Conservation (phyloP, 306 rosid genomes). For the Sindora glabra region DNA sequence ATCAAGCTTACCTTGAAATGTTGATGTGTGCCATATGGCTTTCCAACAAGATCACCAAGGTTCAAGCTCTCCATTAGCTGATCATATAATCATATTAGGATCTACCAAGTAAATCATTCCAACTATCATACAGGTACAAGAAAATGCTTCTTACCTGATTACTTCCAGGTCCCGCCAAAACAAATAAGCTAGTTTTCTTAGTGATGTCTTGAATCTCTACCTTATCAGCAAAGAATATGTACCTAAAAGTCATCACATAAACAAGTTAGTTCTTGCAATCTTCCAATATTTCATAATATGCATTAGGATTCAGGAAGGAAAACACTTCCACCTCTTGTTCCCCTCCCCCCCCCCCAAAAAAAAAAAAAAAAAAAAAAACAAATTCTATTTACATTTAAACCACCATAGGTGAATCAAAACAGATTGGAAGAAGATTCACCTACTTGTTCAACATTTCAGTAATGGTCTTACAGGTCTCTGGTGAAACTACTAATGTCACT, state of each 20-base stretch:
- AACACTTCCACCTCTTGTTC: background rate
- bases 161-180: slow-evolving; percentile 84
- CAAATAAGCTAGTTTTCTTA: slow-evolving; percentile 71
- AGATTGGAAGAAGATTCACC: slow-evolving; percentile 23
- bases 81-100: slow-evolving; percentile 19
- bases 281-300: slow-evolving; percentile 7
- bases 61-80: slow-evolving; percentile 77
- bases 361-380: too few relatives aligned
- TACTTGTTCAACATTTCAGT: slow-evolving; percentile 75
- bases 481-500: slow-evolving; percentile 56
- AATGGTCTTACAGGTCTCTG: slow-evolving; percentile 51
- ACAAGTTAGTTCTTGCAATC: slow-evolving; percentile 6
- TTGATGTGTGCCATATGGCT: slow-evolving; percentile 76
- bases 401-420: background rate
- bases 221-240: slow-evolving; percentile 79
- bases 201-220: slow-evolving; percentile 88
- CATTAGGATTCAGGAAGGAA: slow-evolving; percentile 11
- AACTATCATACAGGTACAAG: background rate
- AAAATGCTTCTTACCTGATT: slow-evolving; percentile 49
- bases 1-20: slow-evolving; percentile 66
- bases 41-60: slow-evolving; percentile 70
- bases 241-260: slow-evolving; percentile 37
- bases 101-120: background rate
- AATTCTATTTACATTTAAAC: background rate
- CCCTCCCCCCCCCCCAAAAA: too few relatives aligned